Conservation (phyloP, 2,329 filamentous ascomycete species). For the Pezicula carpinea region DNA sequence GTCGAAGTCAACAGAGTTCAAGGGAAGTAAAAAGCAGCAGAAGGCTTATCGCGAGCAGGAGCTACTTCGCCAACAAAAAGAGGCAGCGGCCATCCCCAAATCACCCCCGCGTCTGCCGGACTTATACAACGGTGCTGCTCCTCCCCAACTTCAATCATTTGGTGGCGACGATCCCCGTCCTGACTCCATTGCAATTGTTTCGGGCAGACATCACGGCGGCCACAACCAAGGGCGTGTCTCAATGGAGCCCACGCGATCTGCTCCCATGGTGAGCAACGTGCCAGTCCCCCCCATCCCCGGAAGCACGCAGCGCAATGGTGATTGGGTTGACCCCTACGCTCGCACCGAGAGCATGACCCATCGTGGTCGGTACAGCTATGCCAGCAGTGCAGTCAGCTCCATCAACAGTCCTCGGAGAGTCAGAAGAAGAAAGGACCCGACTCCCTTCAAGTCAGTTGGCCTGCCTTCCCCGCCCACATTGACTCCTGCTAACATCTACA, state of each 20-base stretch:
- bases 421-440: constrained; percentile 92
- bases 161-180: constrained; percentile 57
- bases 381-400: constrained; percentile 83
- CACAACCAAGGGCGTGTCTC: constrained; percentile 39
- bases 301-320: constrained; percentile 32
- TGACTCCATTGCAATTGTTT: constrained; percentile 57
- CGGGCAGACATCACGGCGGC: constrained; percentile 39
- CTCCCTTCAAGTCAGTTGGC: constrained; percentile 87
- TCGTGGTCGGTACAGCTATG: constrained; percentile 93
- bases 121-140: constrained; percentile 35
- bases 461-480: neutral
- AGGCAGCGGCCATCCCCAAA: constrained; percentile 49
- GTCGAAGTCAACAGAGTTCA: constrained; percentile 62
- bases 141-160: constrained; percentile 28
- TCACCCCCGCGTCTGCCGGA: constrained; percentile 55
- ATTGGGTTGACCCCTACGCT: constrained; percentile 70
- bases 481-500: constrained; percentile 10
- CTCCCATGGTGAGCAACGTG: constrained; percentile 26
- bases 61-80: constrained; percentile 48
- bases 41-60: constrained; percentile 42
- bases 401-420: constrained; percentile 91
- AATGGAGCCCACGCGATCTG: constrained; percentile 44
- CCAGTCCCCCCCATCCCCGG: constrained; percentile 54
- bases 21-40: constrained; percentile 56
- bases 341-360: constrained; percentile 94